Evolutionary conservation across 2,329 filamentous ascomycete species (phyloP).

Genomic region (Fusarium dlaminii): DNA sequence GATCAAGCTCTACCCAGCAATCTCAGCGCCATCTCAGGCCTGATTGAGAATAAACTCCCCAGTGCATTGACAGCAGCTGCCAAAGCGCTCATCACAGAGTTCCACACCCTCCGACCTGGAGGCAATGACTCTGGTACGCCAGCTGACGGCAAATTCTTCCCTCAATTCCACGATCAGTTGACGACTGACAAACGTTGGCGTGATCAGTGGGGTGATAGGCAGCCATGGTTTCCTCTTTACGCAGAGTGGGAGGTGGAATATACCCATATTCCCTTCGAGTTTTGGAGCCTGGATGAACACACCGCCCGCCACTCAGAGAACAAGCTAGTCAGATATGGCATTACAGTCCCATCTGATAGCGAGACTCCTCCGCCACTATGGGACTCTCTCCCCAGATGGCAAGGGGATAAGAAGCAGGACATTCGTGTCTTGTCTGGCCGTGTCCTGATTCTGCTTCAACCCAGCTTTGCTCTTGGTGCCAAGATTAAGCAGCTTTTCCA

Average conservation of each 20-base stretch:
- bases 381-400: neutral
- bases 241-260: conserved; percentile 57
- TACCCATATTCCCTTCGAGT: conserved; percentile 48
- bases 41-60: neutral
- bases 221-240: conserved; percentile 55
- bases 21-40: rapidly evolving
- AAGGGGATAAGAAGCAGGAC: conserved; percentile 11
- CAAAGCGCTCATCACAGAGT: neutral
- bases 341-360: neutral
- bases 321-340: neutral
- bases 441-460: conserved; percentile 53
- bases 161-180: neutral
- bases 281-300: conserved; percentile 46
- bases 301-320: conserved; percentile 13
- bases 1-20: neutral
- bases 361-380: neutral
- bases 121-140: neutral
- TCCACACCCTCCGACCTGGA: neutral
- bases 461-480: conserved; percentile 46
- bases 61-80: neutral
- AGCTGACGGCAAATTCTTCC: neutral
- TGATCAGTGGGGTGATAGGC: conserved; percentile 26
- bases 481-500: conserved; percentile 49
- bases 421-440: conserved; percentile 48
- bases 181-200: neutral